These are phyloP conservation scores for Herpotrichia juniperi DNA, from an alignment of 2,329 filamentous ascomycete species.

Conservation along the genomic window DNA sequence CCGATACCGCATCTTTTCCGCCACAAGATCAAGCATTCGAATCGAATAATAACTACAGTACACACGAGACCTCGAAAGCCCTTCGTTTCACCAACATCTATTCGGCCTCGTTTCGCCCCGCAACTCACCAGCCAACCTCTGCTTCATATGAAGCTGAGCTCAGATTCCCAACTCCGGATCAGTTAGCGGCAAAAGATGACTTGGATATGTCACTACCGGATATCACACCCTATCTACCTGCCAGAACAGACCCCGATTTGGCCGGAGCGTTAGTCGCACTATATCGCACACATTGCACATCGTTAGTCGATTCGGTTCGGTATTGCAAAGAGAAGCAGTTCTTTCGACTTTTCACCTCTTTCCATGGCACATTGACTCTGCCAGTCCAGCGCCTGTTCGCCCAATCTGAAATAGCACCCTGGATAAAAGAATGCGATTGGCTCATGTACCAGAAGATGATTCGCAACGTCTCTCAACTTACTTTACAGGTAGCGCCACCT, in stretches of 20 bases:
- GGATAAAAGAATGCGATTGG: conserved; percentile 96
- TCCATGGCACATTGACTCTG: conserved; percentile 94
- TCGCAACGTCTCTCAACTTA: conserved; percentile 85
- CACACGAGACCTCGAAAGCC: conserved; percentile 50
- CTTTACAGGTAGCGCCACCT: conserved; percentile 88
- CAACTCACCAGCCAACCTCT: conserved; percentile 43
- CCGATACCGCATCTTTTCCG: conserved; percentile 57
- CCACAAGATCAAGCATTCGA: conserved; percentile 33
- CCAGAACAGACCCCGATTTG: conserved; percentile 82
- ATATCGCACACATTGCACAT: conserved; percentile 94
- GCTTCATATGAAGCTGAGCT: conserved; percentile 67
- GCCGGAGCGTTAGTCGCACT: conserved; percentile 84
- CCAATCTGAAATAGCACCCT: conserved; percentile 79
- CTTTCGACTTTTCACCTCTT: conserved; percentile 91
- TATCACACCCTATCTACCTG: conserved; percentile 80
- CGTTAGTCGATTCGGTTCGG: conserved; percentile 90
- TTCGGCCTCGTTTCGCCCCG: conserved; percentile 47
- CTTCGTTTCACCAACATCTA: conserved; percentile 55
- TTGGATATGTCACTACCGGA: conserved; percentile 81
- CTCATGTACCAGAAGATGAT: conserved; percentile 97
- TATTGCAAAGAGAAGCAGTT: conserved; percentile 98
- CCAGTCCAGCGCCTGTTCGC: conserved; percentile 92
- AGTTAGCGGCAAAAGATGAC: conserved; percentile 65
- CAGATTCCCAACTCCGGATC: conserved; percentile 64
- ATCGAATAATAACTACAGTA: conserved; percentile 32